Evolutionary conservation across 495 filamentous ascomycete genomes (phyloP).

Genomic region (Astrocystis sublimbata): DNA sequence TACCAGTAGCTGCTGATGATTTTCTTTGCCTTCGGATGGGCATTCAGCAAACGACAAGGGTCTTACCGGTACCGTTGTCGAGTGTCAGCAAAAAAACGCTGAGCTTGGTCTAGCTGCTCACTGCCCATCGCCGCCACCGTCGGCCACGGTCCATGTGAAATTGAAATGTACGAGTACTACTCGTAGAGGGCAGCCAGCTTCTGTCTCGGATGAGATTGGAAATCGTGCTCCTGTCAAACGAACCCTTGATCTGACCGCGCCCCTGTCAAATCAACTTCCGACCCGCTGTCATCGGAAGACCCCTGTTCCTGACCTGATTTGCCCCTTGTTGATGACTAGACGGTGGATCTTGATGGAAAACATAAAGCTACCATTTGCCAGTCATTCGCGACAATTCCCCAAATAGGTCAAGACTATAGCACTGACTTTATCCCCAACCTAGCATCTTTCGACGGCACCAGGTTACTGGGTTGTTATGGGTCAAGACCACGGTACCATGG

Average conservation of each 20-base stretch:
- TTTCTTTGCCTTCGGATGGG: background rate
- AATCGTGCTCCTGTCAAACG: constrained; percentile 20
- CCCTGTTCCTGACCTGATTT: constrained; percentile 5
- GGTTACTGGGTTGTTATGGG: constrained; percentile 16
- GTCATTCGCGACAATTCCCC: constrained; percentile 18
- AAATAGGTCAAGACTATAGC: constrained; percentile 9
- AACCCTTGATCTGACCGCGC: constrained; percentile 14
- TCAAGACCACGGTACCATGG: constrained; percentile 3
- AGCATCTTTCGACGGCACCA: constrained; percentile 10
- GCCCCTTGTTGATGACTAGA: background rate
- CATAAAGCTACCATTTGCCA: constrained; percentile 12
- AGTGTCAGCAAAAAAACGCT: background rate
- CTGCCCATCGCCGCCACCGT: background rate
- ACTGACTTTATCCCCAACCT: background rate
- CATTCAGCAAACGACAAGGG: background rate
- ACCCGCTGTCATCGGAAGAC: constrained; percentile 18
- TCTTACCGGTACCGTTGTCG: background rate
- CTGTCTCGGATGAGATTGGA: constrained; percentile 5
- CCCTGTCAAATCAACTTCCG: constrained; percentile 16
- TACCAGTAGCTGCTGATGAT: background rate
- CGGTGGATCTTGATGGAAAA: constrained; percentile 2
- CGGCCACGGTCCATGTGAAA: background rate
- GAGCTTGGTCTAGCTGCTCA: background rate
- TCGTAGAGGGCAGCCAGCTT: too few species aligned
- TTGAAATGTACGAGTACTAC: too few species aligned